These are phyloP conservation scores for Wickerhamiella spandovensis DNA, from an alignment of 805 yeast genomes.

Conservation along the genomic window DNA sequence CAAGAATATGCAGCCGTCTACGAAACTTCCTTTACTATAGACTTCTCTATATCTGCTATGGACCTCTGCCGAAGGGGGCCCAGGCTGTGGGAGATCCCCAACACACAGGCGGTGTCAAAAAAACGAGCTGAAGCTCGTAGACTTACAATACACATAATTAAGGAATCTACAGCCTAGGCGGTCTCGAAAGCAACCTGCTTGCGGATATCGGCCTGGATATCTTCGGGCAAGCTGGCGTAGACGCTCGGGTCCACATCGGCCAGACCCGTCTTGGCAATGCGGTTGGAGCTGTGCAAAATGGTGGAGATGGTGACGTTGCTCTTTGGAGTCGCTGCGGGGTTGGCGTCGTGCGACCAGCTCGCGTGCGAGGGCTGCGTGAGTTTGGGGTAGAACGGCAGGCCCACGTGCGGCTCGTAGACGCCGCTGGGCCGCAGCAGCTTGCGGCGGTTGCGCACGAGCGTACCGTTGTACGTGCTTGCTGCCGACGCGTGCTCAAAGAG, in stretches of 20 bases:
- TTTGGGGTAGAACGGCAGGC: slow-evolving; percentile 59
- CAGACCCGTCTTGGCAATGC: slow-evolving; percentile 51
- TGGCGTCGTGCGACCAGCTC: slow-evolving; percentile 14
- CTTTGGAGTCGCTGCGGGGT: background rate
- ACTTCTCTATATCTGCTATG: no score
- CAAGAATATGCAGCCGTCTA: no score
- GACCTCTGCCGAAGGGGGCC: no score
- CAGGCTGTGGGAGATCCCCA: no score
- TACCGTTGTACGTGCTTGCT: slow-evolving; percentile 55
- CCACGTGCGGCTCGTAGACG: slow-evolving; percentile 69
- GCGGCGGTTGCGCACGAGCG: slow-evolving; percentile 44
- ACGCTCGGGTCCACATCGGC: slow-evolving; percentile 42
- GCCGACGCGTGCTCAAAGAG: slow-evolving; percentile 73
- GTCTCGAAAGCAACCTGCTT: slow-evolving; percentile 9
- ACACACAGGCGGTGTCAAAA: no score
- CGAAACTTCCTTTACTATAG: no score
- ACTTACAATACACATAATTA: no score
- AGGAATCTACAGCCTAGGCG: no score
- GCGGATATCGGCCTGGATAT: slow-evolving; percentile 42
- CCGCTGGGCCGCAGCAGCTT: slow-evolving; percentile 37
- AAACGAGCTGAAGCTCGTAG: no score
- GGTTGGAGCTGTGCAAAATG: slow-evolving; percentile 29
- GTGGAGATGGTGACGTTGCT: slow-evolving; percentile 5
- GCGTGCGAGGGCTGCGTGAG: slow-evolving; percentile 57
- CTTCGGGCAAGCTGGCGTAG: slow-evolving; percentile 36